Evolutionary conservation across 148 eudicot species (phyloP).

Genomic region (Fallopia convolvulus): DNA sequence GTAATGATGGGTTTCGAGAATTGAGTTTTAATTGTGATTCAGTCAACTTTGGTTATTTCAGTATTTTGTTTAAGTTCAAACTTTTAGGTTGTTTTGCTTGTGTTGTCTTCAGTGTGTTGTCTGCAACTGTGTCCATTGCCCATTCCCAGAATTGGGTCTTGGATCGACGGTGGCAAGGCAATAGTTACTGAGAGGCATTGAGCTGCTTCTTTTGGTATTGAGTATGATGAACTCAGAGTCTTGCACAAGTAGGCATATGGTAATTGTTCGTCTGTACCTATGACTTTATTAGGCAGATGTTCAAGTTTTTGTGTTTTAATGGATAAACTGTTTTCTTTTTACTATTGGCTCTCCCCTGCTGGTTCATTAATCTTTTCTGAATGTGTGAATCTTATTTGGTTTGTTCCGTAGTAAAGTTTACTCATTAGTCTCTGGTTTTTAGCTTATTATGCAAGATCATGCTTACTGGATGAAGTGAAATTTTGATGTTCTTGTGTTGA

Average conservation of each 20-base stretch:
- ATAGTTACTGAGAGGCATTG: not conserved
- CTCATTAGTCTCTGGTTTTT: no score
- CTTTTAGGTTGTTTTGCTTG: not conserved
- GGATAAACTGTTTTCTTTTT: no score
- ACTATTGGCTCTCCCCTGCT: no score
- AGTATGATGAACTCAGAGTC: no score
- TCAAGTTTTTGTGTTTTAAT: no score
- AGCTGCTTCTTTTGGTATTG: no score
- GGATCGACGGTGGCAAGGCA: slow-evolving; percentile 12
- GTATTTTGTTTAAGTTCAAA: not conserved
- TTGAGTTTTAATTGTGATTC: not conserved
- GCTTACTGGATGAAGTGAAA: no score
- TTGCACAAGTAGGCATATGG: not conserved
- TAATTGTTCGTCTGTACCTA: not conserved
- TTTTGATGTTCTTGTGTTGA: no score
- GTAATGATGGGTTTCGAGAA: not conserved
- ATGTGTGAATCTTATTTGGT: no score
- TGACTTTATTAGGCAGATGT: not conserved
- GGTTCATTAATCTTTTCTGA: no score
- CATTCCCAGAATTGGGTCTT: slow-evolving; percentile 11
- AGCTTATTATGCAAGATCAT: no score
- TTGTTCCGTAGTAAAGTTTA: no score
- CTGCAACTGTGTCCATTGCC: not conserved
- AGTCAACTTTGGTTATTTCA: not conserved
- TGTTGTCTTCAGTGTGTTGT: not conserved